Base-by-base conservation (phyloP, 2,329 filamentous ascomycete genomes). In the Epichloe glyceriae region DNA sequence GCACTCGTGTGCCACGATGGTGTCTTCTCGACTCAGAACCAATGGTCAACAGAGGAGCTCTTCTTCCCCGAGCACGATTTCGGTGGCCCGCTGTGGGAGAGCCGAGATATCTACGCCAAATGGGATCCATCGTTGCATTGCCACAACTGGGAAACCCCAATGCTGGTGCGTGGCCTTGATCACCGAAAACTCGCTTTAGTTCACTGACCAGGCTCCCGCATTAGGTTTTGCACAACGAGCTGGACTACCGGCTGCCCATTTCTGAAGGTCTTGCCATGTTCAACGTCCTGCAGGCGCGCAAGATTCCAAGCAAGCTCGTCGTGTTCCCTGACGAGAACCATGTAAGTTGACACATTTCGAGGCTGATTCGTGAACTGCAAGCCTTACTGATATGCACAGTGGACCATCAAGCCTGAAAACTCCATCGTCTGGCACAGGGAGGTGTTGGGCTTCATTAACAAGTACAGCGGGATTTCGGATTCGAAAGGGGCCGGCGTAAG, bases 351-450 rank as follows among this genome's bases (percentile, higher is more conserved):
- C 14, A 14, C 22, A 35, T 47, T 33, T 20, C 30, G 19, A 42
- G 10, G 19, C 19, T 6, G 19, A 22, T 12, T 14, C 11, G 3
- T 11, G 17, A 34, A 8, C 10, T 38, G 12, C 20, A 37, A 37
- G 34, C 14, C 19, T 22, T 22, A 19, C 35, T 55, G 22, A 59
- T 45, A 5, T 5, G 20, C 33, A 5, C 47, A 82, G 78, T 83
- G 88, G 88, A 89, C 96, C 4, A 63, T 95, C 50, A 95, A 95
- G 64, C 87, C 85, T 0, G 91, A 96, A 68, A 97, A 97, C 65
- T 86, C 83, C 3, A 70, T 96, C 17, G 76, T 94, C 19, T 97
- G 93, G 93, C 89, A 97, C 61, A 78, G 78, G 51, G 86, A 88
- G 52, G 89, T 97, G 15, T 63, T 96, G 33, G 80, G 80, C 51